Conservation (phyloP, 225 moss, liverwort and hornwort species). For the Ulota crispa region DNA sequence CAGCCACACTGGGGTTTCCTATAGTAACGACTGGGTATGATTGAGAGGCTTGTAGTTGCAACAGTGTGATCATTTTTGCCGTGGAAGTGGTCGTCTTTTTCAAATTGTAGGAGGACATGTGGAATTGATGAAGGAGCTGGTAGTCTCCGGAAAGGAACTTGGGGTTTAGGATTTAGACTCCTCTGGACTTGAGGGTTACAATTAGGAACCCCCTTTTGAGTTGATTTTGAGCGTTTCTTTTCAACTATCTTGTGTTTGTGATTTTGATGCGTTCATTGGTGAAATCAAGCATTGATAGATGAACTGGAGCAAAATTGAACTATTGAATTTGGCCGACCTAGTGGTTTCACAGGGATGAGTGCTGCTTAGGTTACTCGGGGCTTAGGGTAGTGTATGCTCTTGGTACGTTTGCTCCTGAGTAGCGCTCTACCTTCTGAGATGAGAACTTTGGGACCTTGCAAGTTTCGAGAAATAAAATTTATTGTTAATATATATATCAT, state of each 20-base stretch:
- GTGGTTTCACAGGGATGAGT: background rate
- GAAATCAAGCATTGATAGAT: constrained; percentile 7
- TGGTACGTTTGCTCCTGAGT: background rate
- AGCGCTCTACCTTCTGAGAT: background rate
- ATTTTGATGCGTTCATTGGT: background rate
- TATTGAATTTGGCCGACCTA: constrained; percentile 16
- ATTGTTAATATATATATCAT: background rate
- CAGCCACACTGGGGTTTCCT: constrained; percentile 22
- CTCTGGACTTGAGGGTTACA: background rate
- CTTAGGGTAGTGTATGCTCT: background rate
- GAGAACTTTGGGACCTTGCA: background rate
- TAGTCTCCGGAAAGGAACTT: constrained; percentile 18
- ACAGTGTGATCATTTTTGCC: background rate
- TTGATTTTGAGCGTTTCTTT: constrained; percentile 18
- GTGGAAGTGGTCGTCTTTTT: background rate
- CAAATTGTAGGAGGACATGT: constrained; percentile 4
- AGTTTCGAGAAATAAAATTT: background rate
- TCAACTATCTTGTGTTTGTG: background rate
- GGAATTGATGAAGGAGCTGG: too few species aligned
- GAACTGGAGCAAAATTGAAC: background rate
- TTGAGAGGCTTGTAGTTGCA: constrained; percentile 13
- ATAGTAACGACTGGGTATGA: background rate
- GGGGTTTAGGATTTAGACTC: constrained; percentile 36
- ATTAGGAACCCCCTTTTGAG: constrained; percentile 15
- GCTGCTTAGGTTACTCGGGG: background rate